Evolutionary conservation across 73 alveolate genomes (phyloP).

Genomic region (Uronychia setigera): DNA sequence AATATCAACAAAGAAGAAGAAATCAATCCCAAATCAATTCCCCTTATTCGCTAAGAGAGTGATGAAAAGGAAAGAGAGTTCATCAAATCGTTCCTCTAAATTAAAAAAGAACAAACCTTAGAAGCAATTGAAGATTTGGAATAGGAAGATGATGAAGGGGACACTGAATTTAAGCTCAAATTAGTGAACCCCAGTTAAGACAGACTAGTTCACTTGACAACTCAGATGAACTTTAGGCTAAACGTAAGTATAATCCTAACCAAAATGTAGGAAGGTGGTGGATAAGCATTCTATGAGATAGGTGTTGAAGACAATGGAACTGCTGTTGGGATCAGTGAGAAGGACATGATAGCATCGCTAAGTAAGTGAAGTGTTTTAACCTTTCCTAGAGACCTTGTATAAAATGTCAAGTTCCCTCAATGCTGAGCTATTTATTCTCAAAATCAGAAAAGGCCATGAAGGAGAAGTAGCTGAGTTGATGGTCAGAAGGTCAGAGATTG

Average conservation of each 20-base stretch:
- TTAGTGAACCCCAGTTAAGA: constrained; percentile 78
- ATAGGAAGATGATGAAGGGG: constrained; percentile 91
- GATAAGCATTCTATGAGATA: constrained; percentile 90
- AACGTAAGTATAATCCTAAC: constrained; percentile 6
- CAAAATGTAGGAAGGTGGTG: constrained; percentile 87
- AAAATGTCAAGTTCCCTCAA: constrained; percentile 81
- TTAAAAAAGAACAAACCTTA: background rate
- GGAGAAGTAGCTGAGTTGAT: constrained; percentile 91
- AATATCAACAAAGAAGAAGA: background rate
- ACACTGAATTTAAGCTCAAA: constrained; percentile 92
- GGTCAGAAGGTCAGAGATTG: constrained; percentile 80
- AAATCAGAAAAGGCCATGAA: constrained; percentile 70
- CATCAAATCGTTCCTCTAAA: background rate
- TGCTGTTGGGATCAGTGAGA: constrained; percentile 89
- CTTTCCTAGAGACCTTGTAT: constrained; percentile 62
- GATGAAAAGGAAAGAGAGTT: background rate
- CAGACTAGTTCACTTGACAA: constrained; percentile 82
- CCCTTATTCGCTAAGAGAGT: background rate
- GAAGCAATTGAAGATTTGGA: constrained; percentile 27
- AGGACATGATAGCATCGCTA: constrained; percentile 89
- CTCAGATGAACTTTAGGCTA: constrained; percentile 94
- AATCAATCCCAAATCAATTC: background rate
- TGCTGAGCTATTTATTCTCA: constrained; percentile 71
- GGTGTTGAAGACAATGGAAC: constrained; percentile 97
- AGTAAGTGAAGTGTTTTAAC: background rate